Evolutionary conservation across 2,329 filamentous ascomycete genomes (phyloP).

Genomic region (Colletotrichum costaricense): DNA sequence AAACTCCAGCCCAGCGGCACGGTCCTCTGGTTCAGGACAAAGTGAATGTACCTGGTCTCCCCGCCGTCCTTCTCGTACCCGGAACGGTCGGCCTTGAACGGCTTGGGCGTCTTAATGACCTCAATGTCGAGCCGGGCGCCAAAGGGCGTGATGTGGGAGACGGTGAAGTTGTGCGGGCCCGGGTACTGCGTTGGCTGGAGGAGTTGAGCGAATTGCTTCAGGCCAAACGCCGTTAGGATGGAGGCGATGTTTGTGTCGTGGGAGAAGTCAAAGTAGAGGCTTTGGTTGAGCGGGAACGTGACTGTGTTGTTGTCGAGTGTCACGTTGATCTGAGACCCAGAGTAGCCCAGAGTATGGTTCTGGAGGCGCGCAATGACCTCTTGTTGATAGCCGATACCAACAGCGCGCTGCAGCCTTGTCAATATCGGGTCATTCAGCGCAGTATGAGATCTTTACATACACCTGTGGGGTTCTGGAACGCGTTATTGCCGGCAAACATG

Average conservation of each 20-base stretch:
- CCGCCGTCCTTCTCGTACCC: slow-evolving; percentile 61
- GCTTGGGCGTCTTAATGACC: slow-evolving; percentile 74
- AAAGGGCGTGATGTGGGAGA: slow-evolving; percentile 77
- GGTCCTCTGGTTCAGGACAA: slow-evolving; percentile 80
- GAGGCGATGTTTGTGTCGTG: slow-evolving; percentile 81
- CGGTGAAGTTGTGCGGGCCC: slow-evolving; percentile 70
- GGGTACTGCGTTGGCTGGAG: slow-evolving; percentile 68
- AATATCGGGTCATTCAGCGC: slow-evolving; percentile 52
- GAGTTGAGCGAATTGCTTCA: slow-evolving; percentile 73
- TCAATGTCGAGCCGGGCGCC: slow-evolving; percentile 80
- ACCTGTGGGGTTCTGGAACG: slow-evolving; percentile 73
- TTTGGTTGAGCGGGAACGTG: slow-evolving; percentile 81
- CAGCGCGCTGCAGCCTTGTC: slow-evolving; percentile 61
- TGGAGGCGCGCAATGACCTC: slow-evolving; percentile 78
- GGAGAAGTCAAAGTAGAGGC: slow-evolving; percentile 80
- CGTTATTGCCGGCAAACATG: slow-evolving; percentile 69
- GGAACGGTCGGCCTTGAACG: slow-evolving; percentile 66
- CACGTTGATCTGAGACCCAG: slow-evolving; percentile 72
- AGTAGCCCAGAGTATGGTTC: slow-evolving; percentile 72
- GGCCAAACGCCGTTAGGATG: slow-evolving; percentile 77
- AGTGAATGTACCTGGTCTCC: slow-evolving; percentile 78
- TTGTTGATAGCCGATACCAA: slow-evolving; percentile 80
- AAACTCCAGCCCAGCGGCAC: slow-evolving; percentile 76
- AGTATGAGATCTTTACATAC: slow-evolving; percentile 47
- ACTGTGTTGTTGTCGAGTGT: slow-evolving; percentile 74